Percentiles rank a stretch among this genome's conserved stretches.
phyloP scores from a whole-genome alignment of 306 rosid species.

The Ormosia emarginata region DNA sequence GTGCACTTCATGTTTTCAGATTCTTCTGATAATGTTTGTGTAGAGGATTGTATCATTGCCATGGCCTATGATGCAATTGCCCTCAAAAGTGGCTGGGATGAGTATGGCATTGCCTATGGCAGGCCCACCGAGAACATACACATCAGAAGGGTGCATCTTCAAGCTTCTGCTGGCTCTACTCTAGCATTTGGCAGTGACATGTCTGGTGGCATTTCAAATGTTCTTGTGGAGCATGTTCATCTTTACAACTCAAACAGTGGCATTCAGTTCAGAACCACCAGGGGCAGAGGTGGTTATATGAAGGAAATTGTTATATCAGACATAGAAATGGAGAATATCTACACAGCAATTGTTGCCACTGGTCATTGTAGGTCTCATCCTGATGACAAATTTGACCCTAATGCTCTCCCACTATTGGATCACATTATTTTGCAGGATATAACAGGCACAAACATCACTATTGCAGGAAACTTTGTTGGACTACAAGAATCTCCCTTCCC shows the following conservation, averaged over 20 bases:
- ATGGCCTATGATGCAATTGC: constrained; percentile 87
- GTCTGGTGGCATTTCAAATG: constrained; percentile 92
- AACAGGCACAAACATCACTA: constrained; percentile 61
- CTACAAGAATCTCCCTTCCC: constrained; percentile 85
- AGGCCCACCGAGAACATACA: constrained; percentile 82
- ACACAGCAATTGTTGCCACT: constrained; percentile 58
- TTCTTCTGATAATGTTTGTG: constrained; percentile 80
- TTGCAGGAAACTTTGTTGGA: constrained; percentile 78
- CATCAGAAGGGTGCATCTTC: constrained; percentile 67
- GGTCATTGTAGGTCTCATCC: constrained; percentile 83
- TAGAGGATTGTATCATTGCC: constrained; percentile 70
- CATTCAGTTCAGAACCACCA: constrained; percentile 67
- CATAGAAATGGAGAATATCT: constrained; percentile 51
- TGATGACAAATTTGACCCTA: constrained; percentile 78
- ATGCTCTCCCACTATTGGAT: constrained; percentile 72
- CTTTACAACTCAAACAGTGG: constrained; percentile 67
- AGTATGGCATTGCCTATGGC: constrained; percentile 86
- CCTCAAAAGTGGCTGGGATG: constrained; percentile 98
- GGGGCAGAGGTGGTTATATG: constrained; percentile 89
- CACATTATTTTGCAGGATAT: constrained; percentile 61
- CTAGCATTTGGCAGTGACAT: constrained; percentile 92
- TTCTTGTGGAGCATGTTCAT: constrained; percentile 65
- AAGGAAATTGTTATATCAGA: constrained; percentile 56
- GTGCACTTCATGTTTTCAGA: constrained; percentile 48
- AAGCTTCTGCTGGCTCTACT: constrained; percentile 66